Evolutionary conservation across 2,329 filamentous ascomycete species (phyloP), one percentile per base, ranked within the genome.

Genomic region (Elsinoe fawcettii): DNA sequence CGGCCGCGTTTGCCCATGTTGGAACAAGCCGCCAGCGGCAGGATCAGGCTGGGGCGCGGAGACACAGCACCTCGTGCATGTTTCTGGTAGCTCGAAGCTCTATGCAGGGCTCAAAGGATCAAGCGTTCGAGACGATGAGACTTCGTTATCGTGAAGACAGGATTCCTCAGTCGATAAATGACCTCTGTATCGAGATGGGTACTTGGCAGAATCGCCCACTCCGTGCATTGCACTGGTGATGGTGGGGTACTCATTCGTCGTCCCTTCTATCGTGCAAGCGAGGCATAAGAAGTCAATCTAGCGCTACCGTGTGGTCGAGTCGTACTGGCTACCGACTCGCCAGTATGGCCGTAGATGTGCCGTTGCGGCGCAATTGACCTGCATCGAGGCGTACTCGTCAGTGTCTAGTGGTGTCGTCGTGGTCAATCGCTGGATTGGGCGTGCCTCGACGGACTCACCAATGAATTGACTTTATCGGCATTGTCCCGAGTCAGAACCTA

Each of bases 341-440:
- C 14, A 37, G 39, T 44, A 20, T 44, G 16, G 22, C 46, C 46
- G 46, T 51, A 34, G 46, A 51, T 51, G 25, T 51, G 46, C 46
- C 46, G 46, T 51, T 51, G 46, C 46, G 46, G 46, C 46, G 46
- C 16, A 20, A 51, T 51, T 46, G 41, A 46, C 23, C 20, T 46
- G 41, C 46, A 51, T 51, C 20, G 41, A 46, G 41, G 41, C 41
- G 20, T 25, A 18, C 34, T 12, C 34, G 41, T 23, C 41, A 46
- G n/a, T 25, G 20, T 20, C 18, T n/a, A 25, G 23, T 46, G 18
- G 41, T 46, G 41, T 46, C 20, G 41, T 46, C 41, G 22, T 32
- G 27, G 23, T 36, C 14, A 20, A 51, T 53, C 16, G 30, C 49
- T 37, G 30, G 16, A 16, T 14, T 16, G 16, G 46, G 46, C 34